These are phyloP conservation scores for Skeletonema costatum DNA, from an alignment of 108 stramenopile species.

Conservation along the genomic window DNA sequence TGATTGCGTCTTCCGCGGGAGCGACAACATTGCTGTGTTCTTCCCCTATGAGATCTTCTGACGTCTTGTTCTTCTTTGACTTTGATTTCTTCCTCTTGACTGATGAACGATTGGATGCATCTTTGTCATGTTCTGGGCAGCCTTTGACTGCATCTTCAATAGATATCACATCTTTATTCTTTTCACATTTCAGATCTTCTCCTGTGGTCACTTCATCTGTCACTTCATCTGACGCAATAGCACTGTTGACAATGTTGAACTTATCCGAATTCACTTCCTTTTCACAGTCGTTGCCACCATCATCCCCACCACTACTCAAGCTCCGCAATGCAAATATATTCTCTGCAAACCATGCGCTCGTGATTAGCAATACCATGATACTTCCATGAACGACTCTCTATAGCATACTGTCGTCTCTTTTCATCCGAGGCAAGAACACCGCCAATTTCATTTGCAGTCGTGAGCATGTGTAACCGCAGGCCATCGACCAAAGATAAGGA, in stretches of 20 bases:
- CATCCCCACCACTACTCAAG: neutral
- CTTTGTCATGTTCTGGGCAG: neutral
- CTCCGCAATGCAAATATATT: slow-evolving; percentile 26
- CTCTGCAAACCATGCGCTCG: slow-evolving; percentile 36
- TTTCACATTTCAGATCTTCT: neutral
- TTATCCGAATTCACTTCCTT: neutral
- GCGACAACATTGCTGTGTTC: neutral
- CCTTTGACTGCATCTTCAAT: neutral
- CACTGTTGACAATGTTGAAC: neutral
- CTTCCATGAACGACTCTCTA: slow-evolving; percentile 58
- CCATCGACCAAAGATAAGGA: slow-evolving; percentile 70
- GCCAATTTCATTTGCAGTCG: slow-evolving; percentile 81
- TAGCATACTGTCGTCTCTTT: slow-evolving; percentile 48
- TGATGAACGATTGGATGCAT: neutral
- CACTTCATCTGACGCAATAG: too few relatives aligned
- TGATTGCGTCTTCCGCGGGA: too few relatives aligned
- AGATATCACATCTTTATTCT: neutral
- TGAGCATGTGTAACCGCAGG: slow-evolving; percentile 84
- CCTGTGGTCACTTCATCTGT: too few relatives aligned
- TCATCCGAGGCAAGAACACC: slow-evolving; percentile 56
- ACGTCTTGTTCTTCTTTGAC: neutral
- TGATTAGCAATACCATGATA: slow-evolving; percentile 47
- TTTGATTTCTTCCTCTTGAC: neutral
- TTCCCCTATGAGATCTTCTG: neutral
- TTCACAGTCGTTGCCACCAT: neutral